Evolutionary conservation across 345 rosid species (phyloP), one percentile per base, ranked within the genome.

Genomic region (Nasturtium officinale): DNA sequence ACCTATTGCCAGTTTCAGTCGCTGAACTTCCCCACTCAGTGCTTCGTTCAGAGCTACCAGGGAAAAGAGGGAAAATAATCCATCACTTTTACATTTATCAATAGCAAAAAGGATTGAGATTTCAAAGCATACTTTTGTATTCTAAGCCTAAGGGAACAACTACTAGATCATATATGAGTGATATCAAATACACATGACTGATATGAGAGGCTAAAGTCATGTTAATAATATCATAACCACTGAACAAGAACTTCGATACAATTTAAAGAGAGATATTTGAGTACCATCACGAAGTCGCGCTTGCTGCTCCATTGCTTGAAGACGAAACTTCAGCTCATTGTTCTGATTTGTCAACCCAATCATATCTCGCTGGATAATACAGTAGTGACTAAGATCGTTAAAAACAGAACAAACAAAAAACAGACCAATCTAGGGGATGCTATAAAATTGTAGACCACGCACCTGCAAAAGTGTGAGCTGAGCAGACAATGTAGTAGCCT

Each of bases 281-380:
- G 9, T 70, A 93, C 98, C 98, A 75, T 93, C 92, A 7, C 98
- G 88, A 47, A 93, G 98, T 55, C 87, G 87, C 11, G 95, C 98
- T 71, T 93, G 98, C 76, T 93, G 98, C 63, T 93, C 98, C 98
- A 91, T 89, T 77, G 98, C 95, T 85, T 91, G 95, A 67, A 93
- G 96, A 61, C 98, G 92, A 71, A 89, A 94, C 79, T 94, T 94
- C 63, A 94, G 76, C 77, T 94, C 98, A 43, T 89, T 94, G 80
- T 94, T 94, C 82, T 89, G 97, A 75, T 85, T 91, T 48, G 97
- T 86, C 51, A 91, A 92, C 70, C 96, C 98, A 52, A 85, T 86
- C 67, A 92, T 91, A 80, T 93, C 98, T 82, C 98, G 84, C 97
- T 94, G 85, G 18, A 61, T 28, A 13, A 77, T 8, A 38, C 60